These are phyloP conservation scores for Stentor coeruleus DNA, from an alignment of 73 alveolate species.

Conservation along the genomic window DNA sequence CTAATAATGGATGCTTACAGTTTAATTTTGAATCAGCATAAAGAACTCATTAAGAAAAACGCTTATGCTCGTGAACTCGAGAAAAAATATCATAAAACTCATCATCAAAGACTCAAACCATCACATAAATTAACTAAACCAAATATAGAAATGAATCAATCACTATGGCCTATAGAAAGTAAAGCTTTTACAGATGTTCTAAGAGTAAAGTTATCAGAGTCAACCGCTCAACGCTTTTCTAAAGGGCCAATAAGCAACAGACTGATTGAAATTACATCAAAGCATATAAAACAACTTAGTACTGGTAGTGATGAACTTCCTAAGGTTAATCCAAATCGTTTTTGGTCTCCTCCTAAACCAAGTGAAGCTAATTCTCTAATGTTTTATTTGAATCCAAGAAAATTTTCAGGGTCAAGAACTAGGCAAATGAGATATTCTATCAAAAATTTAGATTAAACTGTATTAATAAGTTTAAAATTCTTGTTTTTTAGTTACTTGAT, in stretches of 20 bases:
- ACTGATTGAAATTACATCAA: background rate
- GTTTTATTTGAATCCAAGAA: no score
- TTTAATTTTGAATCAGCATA: constrained; percentile 3
- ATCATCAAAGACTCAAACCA: background rate
- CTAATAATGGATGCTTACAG: no score
- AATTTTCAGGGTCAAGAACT: no score
- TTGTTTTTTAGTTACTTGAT: no score
- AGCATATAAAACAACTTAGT: no score
- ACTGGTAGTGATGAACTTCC: background rate
- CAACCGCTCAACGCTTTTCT: no score
- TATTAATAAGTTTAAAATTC: no score
- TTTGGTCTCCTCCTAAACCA: constrained; percentile 1
- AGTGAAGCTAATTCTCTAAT: no score
- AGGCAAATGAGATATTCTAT: no score
- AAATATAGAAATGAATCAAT: background rate
- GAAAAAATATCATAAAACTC: background rate
- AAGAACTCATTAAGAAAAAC: background rate
- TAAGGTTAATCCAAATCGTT: background rate
- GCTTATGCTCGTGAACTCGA: background rate
- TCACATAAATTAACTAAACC: background rate
- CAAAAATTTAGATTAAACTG: no score
- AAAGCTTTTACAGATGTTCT: background rate
- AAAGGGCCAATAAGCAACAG: no score
- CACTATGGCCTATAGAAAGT: background rate
- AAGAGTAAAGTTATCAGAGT: background rate